These are phyloP conservation scores for Clarireedia paspali DNA, from an alignment of 2,329 filamentous ascomycete genomes.

Conservation along the genomic window DNA sequence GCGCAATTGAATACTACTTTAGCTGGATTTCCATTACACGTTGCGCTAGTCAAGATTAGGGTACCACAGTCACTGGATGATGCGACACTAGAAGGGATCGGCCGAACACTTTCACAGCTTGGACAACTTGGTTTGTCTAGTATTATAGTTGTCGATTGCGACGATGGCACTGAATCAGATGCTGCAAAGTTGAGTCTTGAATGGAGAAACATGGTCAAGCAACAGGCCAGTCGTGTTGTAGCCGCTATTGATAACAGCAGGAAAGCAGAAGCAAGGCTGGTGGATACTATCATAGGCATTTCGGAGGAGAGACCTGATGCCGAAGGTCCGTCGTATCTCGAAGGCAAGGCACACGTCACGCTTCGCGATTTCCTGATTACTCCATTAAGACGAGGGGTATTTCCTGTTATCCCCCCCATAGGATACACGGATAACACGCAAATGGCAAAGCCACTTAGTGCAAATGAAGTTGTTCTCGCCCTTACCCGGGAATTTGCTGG, in stretches of 20 bases:
- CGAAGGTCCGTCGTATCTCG: slow-evolving; percentile 6
- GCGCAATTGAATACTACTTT: slow-evolving; percentile 21
- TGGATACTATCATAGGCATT: slow-evolving; percentile 44
- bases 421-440: slow-evolving; percentile 48
- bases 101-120: slow-evolving; percentile 77
- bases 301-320: slow-evolving; percentile 12
- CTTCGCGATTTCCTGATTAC: slow-evolving; percentile 51
- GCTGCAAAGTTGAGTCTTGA: slow-evolving; percentile 15
- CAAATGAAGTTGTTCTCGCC: slow-evolving; percentile 64
- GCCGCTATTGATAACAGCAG: slow-evolving; percentile 65
- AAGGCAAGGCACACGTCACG: slow-evolving; percentile 30
- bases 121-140: slow-evolving; percentile 73
- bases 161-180: slow-evolving; percentile 29
- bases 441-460: slow-evolving; percentile 39
- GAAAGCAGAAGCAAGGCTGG: slow-evolving; percentile 58
- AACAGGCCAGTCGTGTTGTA: slow-evolving; percentile 68
- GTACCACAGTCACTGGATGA: slow-evolving; percentile 65
- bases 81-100: slow-evolving; percentile 63
- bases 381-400: slow-evolving; percentile 58
- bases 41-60: slow-evolving; percentile 81
- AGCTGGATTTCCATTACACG: slow-evolving; percentile 45
- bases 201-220: slow-evolving; percentile 40
- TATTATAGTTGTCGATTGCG: slow-evolving; percentile 74
- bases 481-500: slow-evolving; percentile 71
- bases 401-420: slow-evolving; percentile 61